Evolutionary conservation across 371 early-diverging fungal genomes (phyloP).

Genomic region (Coemansia sp.): DNA sequence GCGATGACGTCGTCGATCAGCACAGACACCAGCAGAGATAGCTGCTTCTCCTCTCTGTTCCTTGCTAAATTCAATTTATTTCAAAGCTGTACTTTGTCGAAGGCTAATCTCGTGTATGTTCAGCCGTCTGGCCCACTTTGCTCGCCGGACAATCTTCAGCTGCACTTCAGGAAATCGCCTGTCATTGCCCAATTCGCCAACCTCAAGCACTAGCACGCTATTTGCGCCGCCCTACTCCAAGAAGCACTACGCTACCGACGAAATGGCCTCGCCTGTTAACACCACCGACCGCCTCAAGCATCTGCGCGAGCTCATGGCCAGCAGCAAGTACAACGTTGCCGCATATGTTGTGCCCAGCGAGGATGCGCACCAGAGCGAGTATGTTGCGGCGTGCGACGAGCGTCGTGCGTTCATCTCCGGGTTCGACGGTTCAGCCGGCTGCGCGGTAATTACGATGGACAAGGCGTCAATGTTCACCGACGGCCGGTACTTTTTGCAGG

Average conservation of each 20-base stretch:
- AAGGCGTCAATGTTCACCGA: constrained; percentile 80
- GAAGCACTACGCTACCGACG: constrained; percentile 1
- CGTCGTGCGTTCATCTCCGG: constrained; percentile 95
- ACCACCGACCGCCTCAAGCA: constrained; percentile 62
- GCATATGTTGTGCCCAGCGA: constrained; percentile 95
- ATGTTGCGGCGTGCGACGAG: constrained; percentile 89
- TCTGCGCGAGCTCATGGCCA: constrained; percentile 73
- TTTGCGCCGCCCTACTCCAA: background rate
- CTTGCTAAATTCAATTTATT: background rate
- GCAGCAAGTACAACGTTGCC: constrained; percentile 60
- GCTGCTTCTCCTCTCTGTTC: too few relatives aligned
- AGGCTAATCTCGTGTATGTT: constrained; percentile 20
- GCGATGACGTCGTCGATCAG: constrained; percentile 70
- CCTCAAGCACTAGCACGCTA: constrained; percentile 18
- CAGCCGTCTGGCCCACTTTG: constrained; percentile 18
- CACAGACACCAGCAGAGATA: constrained; percentile 44
- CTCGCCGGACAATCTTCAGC: constrained; percentile 30
- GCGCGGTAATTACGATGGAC: constrained; percentile 38
- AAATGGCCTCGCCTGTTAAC: constrained; percentile 32
- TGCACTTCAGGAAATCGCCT: constrained; percentile 12
- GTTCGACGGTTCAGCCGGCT: constrained; percentile 97
- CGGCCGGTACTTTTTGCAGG: constrained; percentile 98
- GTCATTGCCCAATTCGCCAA: background rate
- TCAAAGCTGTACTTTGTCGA: background rate
- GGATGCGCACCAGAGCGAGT: constrained; percentile 98